phyloP scores from a whole-genome alignment of 257 asterid genomes.

The Anisodus tanguticus region DNA sequence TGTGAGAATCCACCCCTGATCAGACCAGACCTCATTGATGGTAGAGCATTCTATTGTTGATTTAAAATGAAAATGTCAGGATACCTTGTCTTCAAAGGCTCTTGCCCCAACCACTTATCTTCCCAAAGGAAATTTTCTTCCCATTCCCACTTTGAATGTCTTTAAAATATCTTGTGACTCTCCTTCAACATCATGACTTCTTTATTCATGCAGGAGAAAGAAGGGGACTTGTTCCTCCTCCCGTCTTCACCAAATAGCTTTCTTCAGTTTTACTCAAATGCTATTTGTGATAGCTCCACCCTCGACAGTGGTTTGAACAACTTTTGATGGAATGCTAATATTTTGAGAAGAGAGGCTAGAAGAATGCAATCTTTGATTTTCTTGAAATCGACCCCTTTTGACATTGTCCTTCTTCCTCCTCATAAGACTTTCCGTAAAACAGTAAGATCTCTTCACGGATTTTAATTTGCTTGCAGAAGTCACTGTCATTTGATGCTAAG shows the following conservation, averaged over 20 bases:
- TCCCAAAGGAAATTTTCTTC: too few relatives aligned
- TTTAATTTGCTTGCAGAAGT: not conserved
- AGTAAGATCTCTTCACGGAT: not conserved
- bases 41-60: not conserved
- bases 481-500: not conserved
- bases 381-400: conserved; percentile 5
- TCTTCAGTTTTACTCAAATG: not conserved
- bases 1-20: not conserved
- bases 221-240: not conserved
- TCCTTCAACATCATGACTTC: not conserved
- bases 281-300: not conserved
- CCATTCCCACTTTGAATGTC: not conserved
- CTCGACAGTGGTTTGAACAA: not conserved
- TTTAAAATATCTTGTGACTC: conserved; percentile 7
- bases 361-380: conserved; percentile 4
- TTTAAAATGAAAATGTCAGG: not conserved
- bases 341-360: not conserved
- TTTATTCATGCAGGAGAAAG: not conserved
- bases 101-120: not conserved
- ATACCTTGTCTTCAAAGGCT: not conserved
- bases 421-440: not conserved
- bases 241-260: not conserved
- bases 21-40: not conserved
- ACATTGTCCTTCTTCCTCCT: not conserved
- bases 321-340: conserved; percentile 1